Base-by-base conservation (phyloP, 345 rosid genomes). In the Noccaea bulbosa region DNA sequence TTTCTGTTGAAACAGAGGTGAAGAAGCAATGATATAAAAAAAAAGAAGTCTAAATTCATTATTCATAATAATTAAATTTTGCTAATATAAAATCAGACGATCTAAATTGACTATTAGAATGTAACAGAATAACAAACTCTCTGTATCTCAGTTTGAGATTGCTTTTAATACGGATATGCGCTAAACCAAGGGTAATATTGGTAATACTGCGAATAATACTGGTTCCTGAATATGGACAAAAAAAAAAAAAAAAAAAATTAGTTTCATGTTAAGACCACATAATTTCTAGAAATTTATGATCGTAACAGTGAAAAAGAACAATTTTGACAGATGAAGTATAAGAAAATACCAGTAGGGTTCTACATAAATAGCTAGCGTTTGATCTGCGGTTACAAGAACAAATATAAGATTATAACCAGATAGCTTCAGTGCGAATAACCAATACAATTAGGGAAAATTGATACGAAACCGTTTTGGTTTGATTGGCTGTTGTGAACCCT, bases 401-500 rank as follows among this genome's bases (percentile, higher is more conserved):
- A 37, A 7, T 11, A 55, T 27, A 27, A 27, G 30, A 27, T 45
- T 8, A 2, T 38, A 37, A 20, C 37, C 5, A 56, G 11, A 14
- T 46, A 27, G 0, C 15, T 37, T 58, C 33, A 24, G 5, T 24
- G 6, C 15, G 2, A 48, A 32, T 67, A 46, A 57, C 8, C 14
- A 57, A 22, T 14, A 0, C 8, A 24, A 57, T 14, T 15, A 2
- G n/a, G 16, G 14, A 45, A 38, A 22, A 58, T 22, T 57, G 4
- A 7, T 10, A 47, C 15, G 38, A 30, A 59, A 60, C 59, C 61
- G 66, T n/a, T 14, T 58, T 69, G 38, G 57, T 47, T 46, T 35
- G 39, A 33, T 47, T 69, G 57, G 45, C n/a, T 47, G 30, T 60
- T 49, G n/a, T 40, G 43, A 50, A 60, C 34, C 51, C 52, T 60